These are phyloP conservation scores for Myxozyma mucilagina DNA, from an alignment of 805 yeast species.

Conservation along the genomic window DNA sequence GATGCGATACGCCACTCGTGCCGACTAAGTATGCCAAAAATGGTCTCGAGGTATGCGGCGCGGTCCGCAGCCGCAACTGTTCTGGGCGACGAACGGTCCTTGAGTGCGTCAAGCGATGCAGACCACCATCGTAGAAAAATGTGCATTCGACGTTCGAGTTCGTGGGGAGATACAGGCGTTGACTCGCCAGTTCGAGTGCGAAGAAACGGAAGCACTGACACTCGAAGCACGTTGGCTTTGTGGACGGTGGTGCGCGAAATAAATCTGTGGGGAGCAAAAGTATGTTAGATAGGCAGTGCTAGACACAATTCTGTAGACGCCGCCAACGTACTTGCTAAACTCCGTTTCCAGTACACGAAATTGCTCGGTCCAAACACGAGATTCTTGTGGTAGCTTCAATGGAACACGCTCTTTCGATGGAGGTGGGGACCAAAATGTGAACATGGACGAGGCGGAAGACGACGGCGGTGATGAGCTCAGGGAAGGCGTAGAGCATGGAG, in stretches of 20 bases:
- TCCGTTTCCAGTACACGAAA: conserved; percentile 38
- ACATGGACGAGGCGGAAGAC: conserved; percentile 23
- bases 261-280: conserved; percentile 18
- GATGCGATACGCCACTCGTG: conserved; percentile 42
- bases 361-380: conserved; percentile 27
- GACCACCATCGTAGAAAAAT: conserved; percentile 45
- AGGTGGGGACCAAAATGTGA: conserved; percentile 11
- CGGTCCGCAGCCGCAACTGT: conserved; percentile 42
- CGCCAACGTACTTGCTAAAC: conserved; percentile 32
- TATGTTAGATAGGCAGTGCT: neutral
- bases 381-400: neutral
- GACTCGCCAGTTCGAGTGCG: conserved; percentile 36
- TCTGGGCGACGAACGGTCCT: conserved; percentile 31
- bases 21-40: conserved; percentile 43
- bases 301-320: neutral
- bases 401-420: neutral
- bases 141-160: conserved; percentile 32
- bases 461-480: conserved; percentile 12
- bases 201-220: conserved; percentile 45
- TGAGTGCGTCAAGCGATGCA: conserved; percentile 38
- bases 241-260: conserved; percentile 37
- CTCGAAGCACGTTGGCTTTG: conserved; percentile 45
- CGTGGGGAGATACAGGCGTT: conserved; percentile 33
- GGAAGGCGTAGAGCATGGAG: conserved; percentile 17
- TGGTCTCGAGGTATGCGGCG: conserved; percentile 44